phyloP scores from a whole-genome alignment of 73 alveolate genomes.

The Loxodes magnus region DNA sequence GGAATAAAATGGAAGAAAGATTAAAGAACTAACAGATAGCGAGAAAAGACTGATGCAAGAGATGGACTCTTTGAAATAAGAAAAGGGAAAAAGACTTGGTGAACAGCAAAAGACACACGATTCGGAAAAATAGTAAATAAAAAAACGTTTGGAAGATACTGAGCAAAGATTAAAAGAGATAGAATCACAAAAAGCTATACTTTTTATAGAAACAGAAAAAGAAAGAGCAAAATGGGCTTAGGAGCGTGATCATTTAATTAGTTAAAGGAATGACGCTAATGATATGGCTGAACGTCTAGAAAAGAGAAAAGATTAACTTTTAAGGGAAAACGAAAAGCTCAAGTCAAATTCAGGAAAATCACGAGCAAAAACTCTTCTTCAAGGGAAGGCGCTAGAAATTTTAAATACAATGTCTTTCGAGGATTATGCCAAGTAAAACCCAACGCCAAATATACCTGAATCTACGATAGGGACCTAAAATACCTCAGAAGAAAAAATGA shows the following conservation, averaged over 20 bases:
- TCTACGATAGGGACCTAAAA: too few relatives aligned
- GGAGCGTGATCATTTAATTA: conserved; percentile 61
- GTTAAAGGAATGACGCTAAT: conserved; percentile 56
- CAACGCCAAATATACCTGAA: too few relatives aligned
- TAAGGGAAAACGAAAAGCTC: conserved; percentile 87
- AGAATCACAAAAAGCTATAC: conserved; percentile 59
- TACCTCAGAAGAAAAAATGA: too few relatives aligned
- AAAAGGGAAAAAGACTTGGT: conserved; percentile 65
- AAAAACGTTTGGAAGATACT: conserved; percentile 54
- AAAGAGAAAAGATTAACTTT: conserved; percentile 61
- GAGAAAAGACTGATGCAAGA: conserved; percentile 66
- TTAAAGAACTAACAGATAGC: conserved; percentile 53
- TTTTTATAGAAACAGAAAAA: conserved; percentile 71
- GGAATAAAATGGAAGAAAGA: conserved; percentile 66
- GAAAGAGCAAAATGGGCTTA: conserved; percentile 88
- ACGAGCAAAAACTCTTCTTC: too few relatives aligned
- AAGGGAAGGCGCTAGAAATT: too few relatives aligned
- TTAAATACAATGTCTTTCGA: too few relatives aligned
- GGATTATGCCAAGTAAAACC: too few relatives aligned
- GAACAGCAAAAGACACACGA: conserved; percentile 62
- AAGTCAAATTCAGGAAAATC: conserved; percentile 54
- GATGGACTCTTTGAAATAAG: conserved; percentile 40
- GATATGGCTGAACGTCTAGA: conserved; percentile 48
- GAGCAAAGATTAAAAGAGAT: conserved; percentile 66
- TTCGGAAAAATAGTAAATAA: conserved; percentile 64